Evolutionary conservation across 2,329 filamentous ascomycete species (phyloP), one percentile per base, ranked within the genome.

Genomic region (Aspergillus ochraceus): DNA sequence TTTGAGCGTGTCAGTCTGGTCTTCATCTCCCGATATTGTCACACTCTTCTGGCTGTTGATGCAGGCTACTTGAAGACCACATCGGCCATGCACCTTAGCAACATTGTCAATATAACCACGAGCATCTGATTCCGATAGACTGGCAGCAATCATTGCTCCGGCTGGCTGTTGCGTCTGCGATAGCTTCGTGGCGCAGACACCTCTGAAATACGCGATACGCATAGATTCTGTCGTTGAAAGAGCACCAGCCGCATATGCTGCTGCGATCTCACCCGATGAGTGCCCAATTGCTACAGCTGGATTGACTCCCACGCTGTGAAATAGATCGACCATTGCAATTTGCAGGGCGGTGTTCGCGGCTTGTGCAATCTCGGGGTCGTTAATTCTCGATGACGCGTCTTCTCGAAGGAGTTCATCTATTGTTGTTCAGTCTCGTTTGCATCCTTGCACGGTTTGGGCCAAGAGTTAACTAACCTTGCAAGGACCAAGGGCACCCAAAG

Each of bases 251-350:
- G 55, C 78, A 59, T 82, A 83, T 6, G 79, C 78, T 0, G 79
- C 79, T 0, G 77, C 78, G 32, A 81, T 72, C 53, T 75, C 73
- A 6, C 73, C 73, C 2, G 68, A 70, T 0, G 71, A 74, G 42
- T 75, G 73, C 2, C 73, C 71, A 3, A 53, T 60, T 6, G 75
- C 73, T 11, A 54, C 55, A 17, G 51, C 58, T 4, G 73, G 70
- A 4, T 54, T 59, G 24, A 75, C 61, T 17, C 57, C 50, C 61
- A 65, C 70, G 22, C 61, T 65, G 2, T 64, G 60, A 4, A 76
- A 45, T 3, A 75, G 60, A 36, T 74, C 70, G 1, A 74, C 65
- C 6, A 76, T 53, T 0, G 70, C 73, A 8, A 76, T 63, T 50
- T 76, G 73, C 17, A 75, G 32, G 3, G 66, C 68, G 0, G 68